Conservation (phyloP, 225 moss, liverwort and hornwort species). For the Neckera pumila region DNA sequence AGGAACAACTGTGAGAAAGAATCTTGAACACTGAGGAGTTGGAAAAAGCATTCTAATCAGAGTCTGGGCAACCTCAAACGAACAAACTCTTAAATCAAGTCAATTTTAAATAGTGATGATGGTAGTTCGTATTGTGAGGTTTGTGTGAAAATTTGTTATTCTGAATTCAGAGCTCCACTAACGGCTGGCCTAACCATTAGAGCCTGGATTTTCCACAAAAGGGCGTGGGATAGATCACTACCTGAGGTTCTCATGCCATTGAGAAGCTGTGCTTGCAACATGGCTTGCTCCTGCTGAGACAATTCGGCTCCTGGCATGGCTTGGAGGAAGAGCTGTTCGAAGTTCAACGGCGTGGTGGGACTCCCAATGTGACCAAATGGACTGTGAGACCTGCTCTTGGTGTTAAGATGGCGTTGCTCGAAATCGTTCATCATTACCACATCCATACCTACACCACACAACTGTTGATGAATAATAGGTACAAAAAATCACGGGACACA, state of each 20-base stretch:
- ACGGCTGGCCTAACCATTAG: background rate
- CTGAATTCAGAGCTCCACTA: background rate
- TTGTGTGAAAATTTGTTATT: background rate
- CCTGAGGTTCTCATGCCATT: constrained; percentile 39
- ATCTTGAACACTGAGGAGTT: background rate
- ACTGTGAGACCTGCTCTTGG: constrained; percentile 37
- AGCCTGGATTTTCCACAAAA: background rate
- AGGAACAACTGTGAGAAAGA: background rate
- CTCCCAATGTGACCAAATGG: constrained; percentile 46
- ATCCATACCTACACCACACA: constrained; percentile 25
- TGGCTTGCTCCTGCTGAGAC: constrained; percentile 26
- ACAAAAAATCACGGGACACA: background rate
- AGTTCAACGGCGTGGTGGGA: constrained; percentile 36
- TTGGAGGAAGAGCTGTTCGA: constrained; percentile 32
- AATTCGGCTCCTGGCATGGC: constrained; percentile 1
- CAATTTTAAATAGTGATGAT: background rate
- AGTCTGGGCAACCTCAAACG: background rate
- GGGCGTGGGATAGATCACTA: background rate
- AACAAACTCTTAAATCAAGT: background rate
- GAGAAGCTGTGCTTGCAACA: constrained; percentile 45
- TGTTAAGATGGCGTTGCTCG: constrained; percentile 27
- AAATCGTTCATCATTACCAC: constrained; percentile 46
- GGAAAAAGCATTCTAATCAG: background rate
- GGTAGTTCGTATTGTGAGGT: background rate
- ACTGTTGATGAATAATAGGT: background rate